Conservation (phyloP, 1,284 basidiomycete species). For the Pisolithus thermaeus region DNA sequence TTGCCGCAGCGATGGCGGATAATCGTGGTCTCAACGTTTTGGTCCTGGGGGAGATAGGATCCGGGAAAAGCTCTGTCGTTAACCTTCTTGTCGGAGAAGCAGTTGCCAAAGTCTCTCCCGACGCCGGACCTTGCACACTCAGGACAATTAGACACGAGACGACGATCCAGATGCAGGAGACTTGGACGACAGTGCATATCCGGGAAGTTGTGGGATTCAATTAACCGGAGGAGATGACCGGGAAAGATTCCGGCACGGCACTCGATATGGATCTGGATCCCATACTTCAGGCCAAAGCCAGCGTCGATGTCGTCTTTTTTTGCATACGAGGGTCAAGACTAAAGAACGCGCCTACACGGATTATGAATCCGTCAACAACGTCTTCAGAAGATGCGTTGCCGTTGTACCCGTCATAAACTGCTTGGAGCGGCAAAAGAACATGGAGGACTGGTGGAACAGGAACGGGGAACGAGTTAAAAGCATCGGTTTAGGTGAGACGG, state of each 20-base stretch:
- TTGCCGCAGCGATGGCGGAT: background rate
- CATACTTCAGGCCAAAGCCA: background rate
- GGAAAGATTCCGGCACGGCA: too few species aligned
- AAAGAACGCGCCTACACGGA: background rate
- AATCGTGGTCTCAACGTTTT: background rate
- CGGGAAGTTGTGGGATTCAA: background rate
- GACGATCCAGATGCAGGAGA: too few species aligned
- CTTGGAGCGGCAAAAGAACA: background rate
- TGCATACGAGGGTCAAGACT: background rate
- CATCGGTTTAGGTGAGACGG: background rate
- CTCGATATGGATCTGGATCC: background rate
- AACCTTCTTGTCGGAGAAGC: background rate
- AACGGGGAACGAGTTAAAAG: background rate
- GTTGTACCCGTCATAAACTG: slow-evolving; percentile 1
- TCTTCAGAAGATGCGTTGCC: background rate
- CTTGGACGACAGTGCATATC: background rate
- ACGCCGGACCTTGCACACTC: background rate
- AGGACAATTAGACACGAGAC: background rate
- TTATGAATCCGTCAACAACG: background rate
- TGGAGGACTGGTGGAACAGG: slow-evolving; percentile 4
- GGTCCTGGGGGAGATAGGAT: background rate
- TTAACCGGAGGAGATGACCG: too few species aligned
- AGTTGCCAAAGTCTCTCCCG: background rate
- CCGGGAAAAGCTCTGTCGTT: background rate
- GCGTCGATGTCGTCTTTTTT: background rate